Conservation (phyloP, 345 rosid genomes). For the Arabis hirsuta region DNA sequence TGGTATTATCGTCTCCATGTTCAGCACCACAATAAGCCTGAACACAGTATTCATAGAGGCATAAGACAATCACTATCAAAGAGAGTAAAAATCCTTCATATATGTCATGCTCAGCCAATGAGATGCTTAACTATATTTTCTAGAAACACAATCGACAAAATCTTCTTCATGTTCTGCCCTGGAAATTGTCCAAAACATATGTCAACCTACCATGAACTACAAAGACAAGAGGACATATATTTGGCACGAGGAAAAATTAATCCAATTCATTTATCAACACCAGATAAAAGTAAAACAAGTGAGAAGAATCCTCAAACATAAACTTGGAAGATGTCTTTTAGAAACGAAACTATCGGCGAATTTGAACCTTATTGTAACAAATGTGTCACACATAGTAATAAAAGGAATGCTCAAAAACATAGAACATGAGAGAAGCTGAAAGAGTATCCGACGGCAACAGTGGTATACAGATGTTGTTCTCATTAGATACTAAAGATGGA, state of each 20-base stretch:
- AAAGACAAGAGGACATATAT: conserved; percentile 12
- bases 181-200: neutral
- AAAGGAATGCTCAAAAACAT: neutral
- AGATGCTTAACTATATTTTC: conserved; percentile 3
- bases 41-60: conserved; percentile 13
- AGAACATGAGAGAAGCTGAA: too few species aligned
- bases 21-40: conserved; percentile 86
- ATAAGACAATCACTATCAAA: conserved; percentile 12
- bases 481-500: conserved; percentile 2
- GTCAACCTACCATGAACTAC: conserved; percentile 2
- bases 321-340: neutral
- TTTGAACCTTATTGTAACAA: neutral
- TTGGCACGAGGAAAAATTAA: neutral
- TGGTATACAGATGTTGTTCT: too few species aligned
- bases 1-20: conserved; percentile 75
- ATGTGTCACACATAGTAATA: neutral
- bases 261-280: neutral
- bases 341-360: conserved; percentile 2
- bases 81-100: conserved; percentile 21
- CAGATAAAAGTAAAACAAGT: neutral
- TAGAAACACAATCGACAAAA: neutral
- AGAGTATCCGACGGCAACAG: neutral
- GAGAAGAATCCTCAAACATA: neutral
- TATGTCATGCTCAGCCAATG: conserved; percentile 2
- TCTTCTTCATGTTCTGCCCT: neutral